phyloP scores from a whole-genome alignment of 352 stramenopile species.

The Pythium dissimile region DNA sequence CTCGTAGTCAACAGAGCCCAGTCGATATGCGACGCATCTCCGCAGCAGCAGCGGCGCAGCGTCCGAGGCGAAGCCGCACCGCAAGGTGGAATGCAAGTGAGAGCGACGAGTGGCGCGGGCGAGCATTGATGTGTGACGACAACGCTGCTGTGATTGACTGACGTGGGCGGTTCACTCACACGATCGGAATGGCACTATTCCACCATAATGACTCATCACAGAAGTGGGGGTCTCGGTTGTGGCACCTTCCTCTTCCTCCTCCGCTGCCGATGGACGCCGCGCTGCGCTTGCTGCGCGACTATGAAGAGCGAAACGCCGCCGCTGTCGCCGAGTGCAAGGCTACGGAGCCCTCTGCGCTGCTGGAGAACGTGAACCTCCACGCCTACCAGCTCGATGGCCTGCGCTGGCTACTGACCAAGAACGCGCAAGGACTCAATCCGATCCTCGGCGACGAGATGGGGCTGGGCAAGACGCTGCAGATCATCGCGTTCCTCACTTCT shows the following conservation, averaged over 20 bases:
- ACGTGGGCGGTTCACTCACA: neutral
- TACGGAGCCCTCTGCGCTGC: slow-evolving; percentile 25
- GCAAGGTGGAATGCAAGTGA: neutral
- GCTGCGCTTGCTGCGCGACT: slow-evolving; percentile 33
- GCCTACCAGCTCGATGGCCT: slow-evolving; percentile 68
- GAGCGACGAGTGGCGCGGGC: neutral
- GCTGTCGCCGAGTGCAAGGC: slow-evolving; percentile 5
- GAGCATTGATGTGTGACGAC: neutral
- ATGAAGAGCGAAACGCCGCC: slow-evolving; percentile 22
- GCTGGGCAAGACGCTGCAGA: slow-evolving; percentile 78
- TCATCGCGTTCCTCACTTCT: slow-evolving; percentile 64
- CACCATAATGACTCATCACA: slow-evolving; percentile 2
- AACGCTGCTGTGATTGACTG: neutral
- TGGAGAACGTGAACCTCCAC: slow-evolving; percentile 61
- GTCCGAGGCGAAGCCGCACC: neutral
- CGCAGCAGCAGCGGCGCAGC: slow-evolving; percentile 24
- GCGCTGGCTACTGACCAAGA: slow-evolving; percentile 59
- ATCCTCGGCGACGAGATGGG: slow-evolving; percentile 86
- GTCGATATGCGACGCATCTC: slow-evolving; percentile 63
- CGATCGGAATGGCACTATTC: slow-evolving; percentile 10
- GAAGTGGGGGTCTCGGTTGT: slow-evolving; percentile 1
- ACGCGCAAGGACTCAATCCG: slow-evolving; percentile 58
- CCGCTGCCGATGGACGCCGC: slow-evolving; percentile 44
- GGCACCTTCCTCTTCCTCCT: slow-evolving; percentile 12
- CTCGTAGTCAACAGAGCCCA: slow-evolving; percentile 77